These are phyloP conservation scores for Aspergillus diversus DNA, from an alignment of 495 filamentous ascomycete genomes.

Conservation along the genomic window DNA sequence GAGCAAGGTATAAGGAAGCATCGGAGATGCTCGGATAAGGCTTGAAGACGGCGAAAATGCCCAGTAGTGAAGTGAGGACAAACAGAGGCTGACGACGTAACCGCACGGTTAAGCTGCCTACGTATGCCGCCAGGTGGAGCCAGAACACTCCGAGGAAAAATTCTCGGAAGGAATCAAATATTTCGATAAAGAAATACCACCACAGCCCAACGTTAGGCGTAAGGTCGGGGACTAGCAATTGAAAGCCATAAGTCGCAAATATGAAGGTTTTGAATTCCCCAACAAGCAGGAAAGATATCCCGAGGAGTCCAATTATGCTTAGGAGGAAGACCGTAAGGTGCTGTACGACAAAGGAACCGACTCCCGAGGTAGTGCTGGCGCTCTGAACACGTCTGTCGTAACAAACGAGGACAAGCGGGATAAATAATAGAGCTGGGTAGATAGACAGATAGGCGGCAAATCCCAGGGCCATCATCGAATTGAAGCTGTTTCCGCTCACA, in stretches of 20 bases:
- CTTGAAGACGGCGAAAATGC: constrained; percentile 91
- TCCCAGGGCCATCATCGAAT: constrained; percentile 82
- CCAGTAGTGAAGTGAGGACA: constrained; percentile 77
- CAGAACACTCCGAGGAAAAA: constrained; percentile 99
- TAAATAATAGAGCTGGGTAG: constrained; percentile 84
- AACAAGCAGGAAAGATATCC: constrained; percentile 73
- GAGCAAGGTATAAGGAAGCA: constrained; percentile 77
- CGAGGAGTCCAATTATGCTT: constrained; percentile 62
- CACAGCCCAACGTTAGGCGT: constrained; percentile 95
- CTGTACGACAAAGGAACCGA: constrained; percentile 51
- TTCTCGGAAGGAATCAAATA: constrained; percentile 96
- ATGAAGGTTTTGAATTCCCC: constrained; percentile 84
- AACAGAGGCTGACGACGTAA: constrained; percentile 84
- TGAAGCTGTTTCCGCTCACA: constrained; percentile 70
- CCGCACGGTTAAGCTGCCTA: constrained; percentile 79
- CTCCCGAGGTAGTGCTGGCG: constrained; percentile 27
- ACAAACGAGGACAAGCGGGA: constrained; percentile 79
- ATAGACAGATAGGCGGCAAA: constrained; percentile 90
- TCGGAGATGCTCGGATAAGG: constrained; percentile 94
- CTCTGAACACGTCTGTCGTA: constrained; percentile 64
- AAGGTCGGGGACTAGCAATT: constrained; percentile 87
- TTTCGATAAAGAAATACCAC: constrained; percentile 99
- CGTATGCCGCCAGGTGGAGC: constrained; percentile 89
- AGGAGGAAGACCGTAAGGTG: constrained; percentile 49
- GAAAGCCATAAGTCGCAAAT: constrained; percentile 86